These are phyloP conservation scores for Leccinum subtestaceum DNA, from an alignment of 768 basidiomycete genomes.

Conservation along the genomic window DNA sequence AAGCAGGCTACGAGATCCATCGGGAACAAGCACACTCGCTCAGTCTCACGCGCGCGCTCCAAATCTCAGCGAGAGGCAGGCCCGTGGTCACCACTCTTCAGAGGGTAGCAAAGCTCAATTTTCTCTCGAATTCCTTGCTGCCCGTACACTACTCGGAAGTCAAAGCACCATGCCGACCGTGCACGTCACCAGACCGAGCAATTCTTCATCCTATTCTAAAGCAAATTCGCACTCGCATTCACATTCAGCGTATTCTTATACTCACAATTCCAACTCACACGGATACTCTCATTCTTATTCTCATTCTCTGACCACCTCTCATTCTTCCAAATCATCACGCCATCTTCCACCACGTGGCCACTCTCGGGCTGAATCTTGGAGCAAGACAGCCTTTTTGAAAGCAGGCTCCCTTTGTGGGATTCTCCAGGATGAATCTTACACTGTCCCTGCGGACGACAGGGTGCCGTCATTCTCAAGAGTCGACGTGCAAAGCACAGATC, in stretches of 20 bases:
- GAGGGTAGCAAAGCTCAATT: conserved; percentile 22
- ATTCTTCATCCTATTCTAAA: conserved; percentile 25
- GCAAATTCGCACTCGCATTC: conserved; percentile 30
- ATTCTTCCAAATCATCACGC: no score
- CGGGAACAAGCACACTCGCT: conserved; percentile 61
- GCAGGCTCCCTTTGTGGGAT: no score
- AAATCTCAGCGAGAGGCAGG: conserved; percentile 27
- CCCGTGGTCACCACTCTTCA: conserved; percentile 15
- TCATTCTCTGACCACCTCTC: no score
- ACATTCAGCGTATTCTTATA: conserved; percentile 17
- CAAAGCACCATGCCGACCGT: conserved; percentile 52
- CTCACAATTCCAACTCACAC: conserved; percentile 25
- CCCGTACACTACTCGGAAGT: conserved; percentile 29
- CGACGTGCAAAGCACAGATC: no score
- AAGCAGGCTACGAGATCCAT: conserved; percentile 59
- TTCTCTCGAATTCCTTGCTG: conserved; percentile 58
- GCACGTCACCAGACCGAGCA: conserved; percentile 20
- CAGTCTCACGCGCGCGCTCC: conserved; percentile 57
- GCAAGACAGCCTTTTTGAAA: no score
- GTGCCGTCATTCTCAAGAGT: no score
- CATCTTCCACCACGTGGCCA: no score
- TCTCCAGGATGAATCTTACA: no score
- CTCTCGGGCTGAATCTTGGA: no score
- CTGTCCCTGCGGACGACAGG: no score
- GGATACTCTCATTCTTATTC: conserved; percentile 31